These are phyloP conservation scores for Populus davidiana DNA, from an alignment of 345 rosid species.

Conservation along the genomic window DNA sequence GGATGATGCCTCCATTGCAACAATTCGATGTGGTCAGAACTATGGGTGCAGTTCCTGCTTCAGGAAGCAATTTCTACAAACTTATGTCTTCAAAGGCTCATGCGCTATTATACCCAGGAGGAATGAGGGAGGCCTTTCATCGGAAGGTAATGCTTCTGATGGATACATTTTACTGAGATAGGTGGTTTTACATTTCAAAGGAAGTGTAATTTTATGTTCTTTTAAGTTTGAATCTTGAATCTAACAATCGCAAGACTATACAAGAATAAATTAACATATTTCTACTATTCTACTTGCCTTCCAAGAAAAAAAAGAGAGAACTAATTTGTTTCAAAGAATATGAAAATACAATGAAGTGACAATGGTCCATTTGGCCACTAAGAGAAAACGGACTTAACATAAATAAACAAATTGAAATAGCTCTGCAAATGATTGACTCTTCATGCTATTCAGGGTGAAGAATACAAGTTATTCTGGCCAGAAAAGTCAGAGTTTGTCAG, in stretches of 20 bases:
- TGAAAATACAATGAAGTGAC: neutral
- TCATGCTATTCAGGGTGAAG: slow-evolving; percentile 60
- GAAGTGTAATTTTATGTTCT: neutral
- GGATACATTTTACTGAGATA: neutral
- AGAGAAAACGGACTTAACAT: neutral
- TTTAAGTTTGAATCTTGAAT: neutral
- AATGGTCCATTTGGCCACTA: neutral
- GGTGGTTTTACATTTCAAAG: neutral
- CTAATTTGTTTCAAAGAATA: neutral
- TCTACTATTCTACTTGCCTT: neutral
- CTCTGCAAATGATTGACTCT: neutral
- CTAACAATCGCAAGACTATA: neutral
- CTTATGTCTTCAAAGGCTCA: slow-evolving; percentile 63
- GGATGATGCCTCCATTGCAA: slow-evolving; percentile 27
- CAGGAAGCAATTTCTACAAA: slow-evolving; percentile 49
- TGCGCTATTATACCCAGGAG: slow-evolving; percentile 77
- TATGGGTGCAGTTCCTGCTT: slow-evolving; percentile 74
- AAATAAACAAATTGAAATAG: neutral
- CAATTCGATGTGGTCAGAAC: slow-evolving; percentile 43
- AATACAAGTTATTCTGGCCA: slow-evolving; percentile 77
- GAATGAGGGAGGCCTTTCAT: slow-evolving; percentile 78
- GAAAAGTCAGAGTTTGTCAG: slow-evolving; percentile 74
- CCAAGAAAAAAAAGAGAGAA: neutral
- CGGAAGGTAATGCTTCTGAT: slow-evolving; percentile 48
- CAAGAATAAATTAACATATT: neutral